phyloP scores from a whole-genome alignment of 495 filamentous ascomycete species.

The Cercophora sp. region DNA sequence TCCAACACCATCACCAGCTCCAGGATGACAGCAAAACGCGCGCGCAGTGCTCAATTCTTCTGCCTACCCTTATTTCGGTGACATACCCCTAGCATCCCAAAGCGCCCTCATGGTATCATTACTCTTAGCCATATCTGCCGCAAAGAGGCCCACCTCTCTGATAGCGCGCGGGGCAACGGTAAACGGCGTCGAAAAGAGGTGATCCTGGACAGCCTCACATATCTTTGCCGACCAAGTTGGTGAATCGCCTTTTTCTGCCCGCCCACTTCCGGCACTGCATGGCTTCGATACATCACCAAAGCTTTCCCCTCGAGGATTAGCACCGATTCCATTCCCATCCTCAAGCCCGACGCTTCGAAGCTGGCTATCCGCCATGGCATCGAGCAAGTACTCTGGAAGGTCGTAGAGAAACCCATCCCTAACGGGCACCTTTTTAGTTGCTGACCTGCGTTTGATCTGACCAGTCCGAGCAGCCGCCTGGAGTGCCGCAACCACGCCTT shows the following conservation, averaged over 20 bases:
- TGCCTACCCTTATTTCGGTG: too few relatives aligned
- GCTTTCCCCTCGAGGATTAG: constrained; percentile 12
- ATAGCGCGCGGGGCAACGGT: constrained; percentile 24
- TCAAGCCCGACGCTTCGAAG: constrained; percentile 25
- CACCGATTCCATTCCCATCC: constrained; percentile 30
- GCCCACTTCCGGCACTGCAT: too few relatives aligned
- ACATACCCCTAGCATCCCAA: too few relatives aligned
- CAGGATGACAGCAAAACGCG: too few relatives aligned
- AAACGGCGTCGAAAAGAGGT: constrained; percentile 36
- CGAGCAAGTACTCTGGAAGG: constrained; percentile 23
- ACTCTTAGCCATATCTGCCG: constrained; percentile 20
- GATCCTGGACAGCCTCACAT: constrained; percentile 18
- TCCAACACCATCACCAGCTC: too few relatives aligned
- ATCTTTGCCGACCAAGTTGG: background rate
- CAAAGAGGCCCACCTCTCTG: constrained; percentile 28
- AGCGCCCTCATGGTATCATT: background rate
- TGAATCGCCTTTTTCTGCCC: too few relatives aligned
- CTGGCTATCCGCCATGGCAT: constrained; percentile 32
- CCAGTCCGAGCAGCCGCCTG: constrained; percentile 10
- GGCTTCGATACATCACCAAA: constrained; percentile 29
- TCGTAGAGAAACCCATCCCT: constrained; percentile 30
- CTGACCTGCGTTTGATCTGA: too few relatives aligned
- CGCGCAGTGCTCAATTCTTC: too few relatives aligned
- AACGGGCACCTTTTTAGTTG: too few relatives aligned
- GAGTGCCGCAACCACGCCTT: background rate